Evolutionary conservation across 805 yeast species (phyloP).

Genomic region (Hanseniaspora osmophila): DNA sequence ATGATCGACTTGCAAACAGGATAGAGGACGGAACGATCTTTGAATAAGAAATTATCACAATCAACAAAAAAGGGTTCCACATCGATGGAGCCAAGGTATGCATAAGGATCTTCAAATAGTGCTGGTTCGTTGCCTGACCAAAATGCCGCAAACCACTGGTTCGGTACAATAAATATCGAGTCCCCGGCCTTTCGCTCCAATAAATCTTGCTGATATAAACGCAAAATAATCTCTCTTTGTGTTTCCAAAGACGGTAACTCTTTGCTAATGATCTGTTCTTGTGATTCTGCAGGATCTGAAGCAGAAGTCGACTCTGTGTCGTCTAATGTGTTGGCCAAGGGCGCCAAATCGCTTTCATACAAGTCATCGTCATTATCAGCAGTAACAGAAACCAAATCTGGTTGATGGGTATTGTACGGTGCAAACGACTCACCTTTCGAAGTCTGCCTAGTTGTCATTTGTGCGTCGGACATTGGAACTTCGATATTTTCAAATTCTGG

Average conservation of each 20-base stretch:
- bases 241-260: slow-evolving; percentile 6
- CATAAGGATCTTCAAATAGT: slow-evolving; percentile 6
- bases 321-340: too few relatives aligned
- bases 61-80: slow-evolving; percentile 31
- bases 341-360: too few relatives aligned
- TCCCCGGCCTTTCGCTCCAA: slow-evolving; percentile 30
- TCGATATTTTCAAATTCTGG: background rate
- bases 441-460: too few relatives aligned
- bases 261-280: background rate
- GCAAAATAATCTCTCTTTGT: slow-evolving; percentile 12
- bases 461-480: background rate
- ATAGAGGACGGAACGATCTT: slow-evolving; percentile 17
- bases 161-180: slow-evolving; percentile 34
- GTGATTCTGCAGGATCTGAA: background rate
- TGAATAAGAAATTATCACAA: slow-evolving; percentile 29
- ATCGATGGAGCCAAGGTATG: slow-evolving; percentile 33
- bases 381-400: too few relatives aligned
- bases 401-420: too few relatives aligned
- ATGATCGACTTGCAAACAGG: slow-evolving; percentile 33
- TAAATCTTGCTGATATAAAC: slow-evolving; percentile 8
- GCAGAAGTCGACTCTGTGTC: background rate
- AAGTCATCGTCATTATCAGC: too few relatives aligned
- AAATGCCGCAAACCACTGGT: slow-evolving; percentile 30
- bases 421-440: too few relatives aligned
- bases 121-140: slow-evolving; percentile 14